phyloP scores from a whole-genome alignment of 2,329 filamentous ascomycete species.

The Biscogniauxia sp. region DNA sequence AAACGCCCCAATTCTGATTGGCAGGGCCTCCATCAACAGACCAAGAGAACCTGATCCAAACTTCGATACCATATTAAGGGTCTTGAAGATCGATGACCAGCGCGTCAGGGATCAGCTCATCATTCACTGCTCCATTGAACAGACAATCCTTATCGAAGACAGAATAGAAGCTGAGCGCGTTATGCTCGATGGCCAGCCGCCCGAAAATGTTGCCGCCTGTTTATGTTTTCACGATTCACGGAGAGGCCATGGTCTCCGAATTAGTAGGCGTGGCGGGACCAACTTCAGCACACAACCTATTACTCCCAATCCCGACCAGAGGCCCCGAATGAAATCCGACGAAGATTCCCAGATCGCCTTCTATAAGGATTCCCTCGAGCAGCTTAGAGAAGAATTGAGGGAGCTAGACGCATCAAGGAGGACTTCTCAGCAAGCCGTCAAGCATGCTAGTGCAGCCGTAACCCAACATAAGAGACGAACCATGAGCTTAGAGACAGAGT shows the following conservation, averaged over 20 bases:
- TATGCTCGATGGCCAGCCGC: conserved; percentile 62
- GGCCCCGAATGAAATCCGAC: conserved; percentile 78
- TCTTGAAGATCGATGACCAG: conserved; percentile 78
- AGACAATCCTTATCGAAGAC: conserved; percentile 73
- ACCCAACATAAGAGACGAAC: conserved; percentile 45
- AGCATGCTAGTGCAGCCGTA: conserved; percentile 44
- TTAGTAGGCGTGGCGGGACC: conserved; percentile 44
- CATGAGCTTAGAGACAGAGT: conserved; percentile 46
- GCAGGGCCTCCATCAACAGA: conserved; percentile 54
- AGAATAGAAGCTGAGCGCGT: conserved; percentile 64
- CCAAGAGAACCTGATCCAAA: conserved; percentile 70
- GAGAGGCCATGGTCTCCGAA: conserved; percentile 58
- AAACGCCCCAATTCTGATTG: conserved; percentile 59
- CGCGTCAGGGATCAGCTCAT: conserved; percentile 78
- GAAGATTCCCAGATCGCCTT: conserved; percentile 62
- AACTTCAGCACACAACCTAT: conserved; percentile 36
- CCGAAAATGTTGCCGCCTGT: conserved; percentile 70
- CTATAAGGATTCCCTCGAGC: conserved; percentile 48
- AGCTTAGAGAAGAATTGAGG: conserved; percentile 54
- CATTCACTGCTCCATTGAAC: conserved; percentile 79
- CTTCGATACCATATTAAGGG: conserved; percentile 76
- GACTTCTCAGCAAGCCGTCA: conserved; percentile 45
- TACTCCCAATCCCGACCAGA: conserved; percentile 46
- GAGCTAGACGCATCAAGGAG: conserved; percentile 50
- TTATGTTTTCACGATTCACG: conserved; percentile 65